Conservation (phyloP, 768 basidiomycete species). For the Termitomyces sp. region DNA sequence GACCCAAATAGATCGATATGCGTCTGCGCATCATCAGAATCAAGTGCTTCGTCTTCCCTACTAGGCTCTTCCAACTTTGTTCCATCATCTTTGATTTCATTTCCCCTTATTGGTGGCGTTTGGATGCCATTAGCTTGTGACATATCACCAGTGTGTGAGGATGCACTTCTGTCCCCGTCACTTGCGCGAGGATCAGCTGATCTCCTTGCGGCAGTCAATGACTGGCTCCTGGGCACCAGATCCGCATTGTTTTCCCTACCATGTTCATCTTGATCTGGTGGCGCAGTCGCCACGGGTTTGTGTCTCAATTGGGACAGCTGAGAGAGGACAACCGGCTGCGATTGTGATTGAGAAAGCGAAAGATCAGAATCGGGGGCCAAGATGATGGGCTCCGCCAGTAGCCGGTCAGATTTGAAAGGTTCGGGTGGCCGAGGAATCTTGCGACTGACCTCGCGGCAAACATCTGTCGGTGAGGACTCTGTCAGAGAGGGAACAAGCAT, state of each 20-base stretch:
- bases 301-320: constrained; percentile 11
- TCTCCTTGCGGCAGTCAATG: neutral
- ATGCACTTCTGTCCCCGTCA: neutral
- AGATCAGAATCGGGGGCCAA: constrained; percentile 54
- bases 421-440: constrained; percentile 43
- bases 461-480: constrained; percentile 3
- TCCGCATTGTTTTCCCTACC: neutral
- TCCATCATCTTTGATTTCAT: too few species aligned
- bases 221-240: neutral
- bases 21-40: constrained; percentile 13
- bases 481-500: constrained; percentile 1
- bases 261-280: neutral
- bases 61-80: too few species aligned
- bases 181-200: neutral
- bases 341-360: constrained; percentile 29
- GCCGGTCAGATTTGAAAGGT: constrained; percentile 22
- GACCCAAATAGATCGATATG: constrained; percentile 3
- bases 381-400: constrained; percentile 30
- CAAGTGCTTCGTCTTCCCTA: neutral
- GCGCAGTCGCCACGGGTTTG: neutral
- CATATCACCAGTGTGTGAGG: neutral
- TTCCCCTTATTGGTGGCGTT: neutral
- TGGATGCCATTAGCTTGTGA: too few species aligned
- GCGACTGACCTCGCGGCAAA: constrained; percentile 27
- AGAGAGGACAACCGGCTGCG: constrained; percentile 14